Percentiles rank a stretch among this genome's conserved stretches.
Conservation (phyloP, 2,329 filamentous ascomycete species). For the Beauveria brongniartii region DNA sequence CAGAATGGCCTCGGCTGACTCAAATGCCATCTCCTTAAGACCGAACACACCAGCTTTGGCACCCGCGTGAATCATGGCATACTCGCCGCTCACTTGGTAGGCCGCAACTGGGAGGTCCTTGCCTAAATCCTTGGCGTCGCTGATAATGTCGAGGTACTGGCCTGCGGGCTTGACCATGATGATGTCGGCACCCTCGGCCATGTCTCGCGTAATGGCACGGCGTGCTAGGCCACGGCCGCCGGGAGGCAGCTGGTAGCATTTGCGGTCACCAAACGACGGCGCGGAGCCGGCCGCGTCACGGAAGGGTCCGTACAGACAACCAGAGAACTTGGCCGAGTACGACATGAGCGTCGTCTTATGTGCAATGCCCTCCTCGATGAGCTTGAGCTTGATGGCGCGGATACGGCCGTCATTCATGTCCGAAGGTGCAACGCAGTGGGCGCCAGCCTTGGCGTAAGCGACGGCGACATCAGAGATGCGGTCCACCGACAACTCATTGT, state of each 20-base stretch:
- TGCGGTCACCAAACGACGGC: slow-evolving; percentile 87
- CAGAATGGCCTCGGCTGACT: slow-evolving; percentile 87
- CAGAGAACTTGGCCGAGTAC: slow-evolving; percentile 95
- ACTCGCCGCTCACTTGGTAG: slow-evolving; percentile 96
- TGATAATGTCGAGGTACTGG: slow-evolving; percentile 95
- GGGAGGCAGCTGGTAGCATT: slow-evolving; percentile 93
- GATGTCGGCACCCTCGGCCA: slow-evolving; percentile 88
- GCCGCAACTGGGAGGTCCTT: slow-evolving; percentile 87
- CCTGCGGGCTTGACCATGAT: slow-evolving; percentile 99
- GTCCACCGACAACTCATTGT: slow-evolving; percentile 89
- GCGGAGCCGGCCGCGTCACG: slow-evolving; percentile 87
- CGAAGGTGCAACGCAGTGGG: slow-evolving; percentile 92
- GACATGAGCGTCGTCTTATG: slow-evolving; percentile 93
- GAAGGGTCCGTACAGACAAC: slow-evolving; percentile 94
- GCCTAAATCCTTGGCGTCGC: slow-evolving; percentile 90
- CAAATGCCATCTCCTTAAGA: slow-evolving; percentile 87
- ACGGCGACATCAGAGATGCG: slow-evolving; percentile 96
- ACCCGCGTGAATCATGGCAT: slow-evolving; percentile 92
- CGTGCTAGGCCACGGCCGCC: slow-evolving; percentile 87
- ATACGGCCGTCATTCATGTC: slow-evolving; percentile 99
- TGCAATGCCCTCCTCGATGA: slow-evolving; percentile 89
- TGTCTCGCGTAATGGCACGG: slow-evolving; percentile 82
- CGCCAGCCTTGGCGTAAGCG: slow-evolving; percentile 89
- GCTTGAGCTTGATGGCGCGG: slow-evolving; percentile 92
- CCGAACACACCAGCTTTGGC: slow-evolving; percentile 97